These are phyloP conservation scores for Trichoderma breve DNA, from an alignment of 2,329 filamentous ascomycete species.

Conservation along the genomic window DNA sequence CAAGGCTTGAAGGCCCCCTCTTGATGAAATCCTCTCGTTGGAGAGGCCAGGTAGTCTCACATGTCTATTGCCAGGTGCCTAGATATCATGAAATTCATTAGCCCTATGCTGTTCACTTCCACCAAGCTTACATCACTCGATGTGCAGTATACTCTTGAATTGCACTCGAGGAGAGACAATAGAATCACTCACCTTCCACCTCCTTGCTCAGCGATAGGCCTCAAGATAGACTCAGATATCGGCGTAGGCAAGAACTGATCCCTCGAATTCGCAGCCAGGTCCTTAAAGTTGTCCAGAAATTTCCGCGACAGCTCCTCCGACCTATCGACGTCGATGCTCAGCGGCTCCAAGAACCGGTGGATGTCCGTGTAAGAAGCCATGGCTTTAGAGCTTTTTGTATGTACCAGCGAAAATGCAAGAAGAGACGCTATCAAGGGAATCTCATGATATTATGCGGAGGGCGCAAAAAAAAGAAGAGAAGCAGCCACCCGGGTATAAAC, in stretches of 20 bases:
- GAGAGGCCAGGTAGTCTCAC: constrained; percentile 44
- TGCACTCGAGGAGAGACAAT: neutral
- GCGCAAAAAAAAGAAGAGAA: neutral
- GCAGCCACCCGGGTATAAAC: neutral
- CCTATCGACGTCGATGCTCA: constrained; percentile 47
- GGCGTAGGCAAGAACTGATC: constrained; percentile 61
- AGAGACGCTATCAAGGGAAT: constrained; percentile 8
- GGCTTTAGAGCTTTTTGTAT: neutral
- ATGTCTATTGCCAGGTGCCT: constrained; percentile 65
- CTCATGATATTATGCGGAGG: constrained; percentile 6
- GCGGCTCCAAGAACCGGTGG: constrained; percentile 49
- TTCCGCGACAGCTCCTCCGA: constrained; percentile 47
- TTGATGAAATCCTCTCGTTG: neutral
- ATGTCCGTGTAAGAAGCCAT: constrained; percentile 30
- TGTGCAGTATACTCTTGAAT: neutral
- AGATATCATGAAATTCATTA: constrained; percentile 19
- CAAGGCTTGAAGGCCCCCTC: neutral
- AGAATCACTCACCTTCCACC: constrained; percentile 47
- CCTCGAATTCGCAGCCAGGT: constrained; percentile 51
- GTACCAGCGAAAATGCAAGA: neutral
- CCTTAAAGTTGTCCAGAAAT: constrained; percentile 47
- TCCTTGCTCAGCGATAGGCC: constrained; percentile 43
- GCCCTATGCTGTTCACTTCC: neutral
- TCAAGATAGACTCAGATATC: constrained; percentile 58
- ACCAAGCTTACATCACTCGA: neutral